phyloP scores from a whole-genome alignment of 2,329 filamentous ascomycete species.

The Monilinia aucupariae region DNA sequence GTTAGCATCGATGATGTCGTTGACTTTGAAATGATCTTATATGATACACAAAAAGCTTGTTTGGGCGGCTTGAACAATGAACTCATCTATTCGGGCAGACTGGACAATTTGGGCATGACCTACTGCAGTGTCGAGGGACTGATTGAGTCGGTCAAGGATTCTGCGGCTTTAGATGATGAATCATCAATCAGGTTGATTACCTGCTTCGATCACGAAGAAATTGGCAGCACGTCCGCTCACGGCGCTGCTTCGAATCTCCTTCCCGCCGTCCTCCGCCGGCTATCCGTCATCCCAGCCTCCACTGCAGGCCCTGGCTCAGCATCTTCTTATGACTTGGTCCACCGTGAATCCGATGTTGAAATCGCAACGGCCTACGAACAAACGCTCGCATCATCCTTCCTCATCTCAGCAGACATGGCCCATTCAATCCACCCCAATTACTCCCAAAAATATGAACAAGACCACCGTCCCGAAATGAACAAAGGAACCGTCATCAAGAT shows the following conservation, averaged over 20 bases:
- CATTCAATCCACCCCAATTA: constrained; percentile 97
- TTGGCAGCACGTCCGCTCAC: constrained; percentile 86
- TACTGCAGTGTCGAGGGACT: constrained; percentile 85
- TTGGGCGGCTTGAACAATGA: constrained; percentile 89
- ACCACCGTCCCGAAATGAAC: constrained; percentile 93
- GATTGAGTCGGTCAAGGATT: constrained; percentile 66
- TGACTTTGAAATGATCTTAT: constrained; percentile 96
- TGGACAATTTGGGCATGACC: constrained; percentile 96
- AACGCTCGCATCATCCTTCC: constrained; percentile 82
- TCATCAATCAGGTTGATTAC: constrained; percentile 82
- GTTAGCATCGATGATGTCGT: constrained; percentile 66
- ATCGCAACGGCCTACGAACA: constrained; percentile 85
- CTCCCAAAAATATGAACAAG: constrained; percentile 79
- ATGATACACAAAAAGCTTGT: constrained; percentile 87
- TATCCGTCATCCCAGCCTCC: constrained; percentile 66
- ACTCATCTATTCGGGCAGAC: constrained; percentile 89
- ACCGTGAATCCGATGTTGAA: constrained; percentile 50
- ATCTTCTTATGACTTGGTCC: constrained; percentile 57
- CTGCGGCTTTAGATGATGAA: constrained; percentile 66
- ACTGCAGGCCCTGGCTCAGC: constrained; percentile 44
- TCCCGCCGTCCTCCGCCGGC: constrained; percentile 76
- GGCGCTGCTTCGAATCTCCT: constrained; percentile 90
- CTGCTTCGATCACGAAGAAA: constrained; percentile 97
- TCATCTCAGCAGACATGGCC: constrained; percentile 96
- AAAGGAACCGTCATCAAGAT: constrained; percentile 95